Evolutionary conservation across 495 filamentous ascomycete genomes (phyloP).

Genomic region (Rostrohypoxylon terebratum): DNA sequence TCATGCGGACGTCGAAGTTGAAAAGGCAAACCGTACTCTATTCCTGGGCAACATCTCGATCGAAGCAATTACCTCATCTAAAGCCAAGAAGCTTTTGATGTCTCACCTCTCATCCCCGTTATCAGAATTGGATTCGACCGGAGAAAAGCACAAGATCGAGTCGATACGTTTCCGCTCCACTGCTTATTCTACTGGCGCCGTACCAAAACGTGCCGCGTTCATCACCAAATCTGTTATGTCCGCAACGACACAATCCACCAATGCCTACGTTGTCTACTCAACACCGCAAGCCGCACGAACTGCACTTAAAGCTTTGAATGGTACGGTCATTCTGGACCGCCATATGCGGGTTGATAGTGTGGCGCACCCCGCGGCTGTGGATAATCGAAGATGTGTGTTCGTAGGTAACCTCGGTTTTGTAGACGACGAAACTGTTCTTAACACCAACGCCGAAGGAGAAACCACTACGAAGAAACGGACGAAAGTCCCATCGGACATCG

Average conservation of each 20-base stretch:
- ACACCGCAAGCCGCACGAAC: constrained; percentile 77
- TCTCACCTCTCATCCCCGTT: constrained; percentile 67
- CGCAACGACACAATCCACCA: constrained; percentile 89
- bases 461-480: constrained; percentile 71
- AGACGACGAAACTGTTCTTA: constrained; percentile 77
- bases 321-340: constrained; percentile 82
- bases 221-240: constrained; percentile 84
- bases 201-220: constrained; percentile 91
- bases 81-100: constrained; percentile 79
- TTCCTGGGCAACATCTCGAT: constrained; percentile 93
- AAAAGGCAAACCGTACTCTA: constrained; percentile 89
- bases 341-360: constrained; percentile 92
- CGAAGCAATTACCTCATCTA: constrained; percentile 81
- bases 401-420: constrained; percentile 97
- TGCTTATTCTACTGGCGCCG: constrained; percentile 76
- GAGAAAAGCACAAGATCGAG: constrained; percentile 75
- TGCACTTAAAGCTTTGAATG: constrained; percentile 83
- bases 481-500: constrained; percentile 83
- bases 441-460: constrained; percentile 68
- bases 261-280: constrained; percentile 92
- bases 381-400: constrained; percentile 92
- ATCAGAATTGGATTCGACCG: constrained; percentile 58
- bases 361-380: constrained; percentile 84
- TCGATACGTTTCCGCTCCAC: constrained; percentile 94
- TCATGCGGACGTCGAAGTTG: constrained; percentile 67